Evolutionary conservation across 2,329 filamentous ascomycete species (phyloP).

Genomic region (Trichophyton verrucosum): DNA sequence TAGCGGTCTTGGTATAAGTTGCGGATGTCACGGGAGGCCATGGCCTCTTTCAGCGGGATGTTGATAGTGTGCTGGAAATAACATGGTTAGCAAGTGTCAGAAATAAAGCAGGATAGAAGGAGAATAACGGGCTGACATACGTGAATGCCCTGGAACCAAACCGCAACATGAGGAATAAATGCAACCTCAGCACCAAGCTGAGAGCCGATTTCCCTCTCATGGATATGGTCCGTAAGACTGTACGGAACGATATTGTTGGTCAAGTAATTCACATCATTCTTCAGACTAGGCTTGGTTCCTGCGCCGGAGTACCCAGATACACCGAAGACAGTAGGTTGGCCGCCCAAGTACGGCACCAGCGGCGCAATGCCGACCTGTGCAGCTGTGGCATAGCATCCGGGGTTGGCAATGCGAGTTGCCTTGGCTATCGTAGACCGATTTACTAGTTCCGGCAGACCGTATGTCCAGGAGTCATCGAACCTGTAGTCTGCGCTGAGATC

Average conservation of each 20-base stretch:
- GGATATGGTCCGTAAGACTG: conserved; percentile 83
- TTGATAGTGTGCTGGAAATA: conserved; percentile 61
- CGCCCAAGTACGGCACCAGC: conserved; percentile 63
- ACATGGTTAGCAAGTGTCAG: conserved; percentile 4
- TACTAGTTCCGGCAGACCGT: conserved; percentile 77
- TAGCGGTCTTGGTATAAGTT: conserved; percentile 94
- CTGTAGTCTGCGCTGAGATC: conserved; percentile 96
- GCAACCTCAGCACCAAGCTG: conserved; percentile 64
- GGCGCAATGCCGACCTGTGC: conserved; percentile 83
- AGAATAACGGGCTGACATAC: conserved; percentile 24
- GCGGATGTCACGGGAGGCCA: conserved; percentile 84
- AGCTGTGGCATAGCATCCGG: conserved; percentile 89
- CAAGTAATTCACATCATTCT: conserved; percentile 78
- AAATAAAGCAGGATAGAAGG: conserved; percentile 6
- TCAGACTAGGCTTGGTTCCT: conserved; percentile 83
- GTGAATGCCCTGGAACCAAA: conserved; percentile 93
- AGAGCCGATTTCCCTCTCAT: conserved; percentile 76
- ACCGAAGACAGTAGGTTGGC: conserved; percentile 72
- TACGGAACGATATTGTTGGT: conserved; percentile 85
- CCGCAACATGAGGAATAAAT: conserved; percentile 89
- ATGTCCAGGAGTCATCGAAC: conserved; percentile 76
- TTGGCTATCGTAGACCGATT: conserved; percentile 63
- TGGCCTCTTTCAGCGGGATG: conserved; percentile 71
- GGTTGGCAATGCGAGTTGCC: conserved; percentile 75
- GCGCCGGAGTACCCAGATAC: conserved; percentile 91